A percentile compares a stretch with the other conserved stretches of the same genome.
Evolutionary conservation across 2,329 filamentous ascomycete species (phyloP).

Genomic region (Xylaria sp.): DNA sequence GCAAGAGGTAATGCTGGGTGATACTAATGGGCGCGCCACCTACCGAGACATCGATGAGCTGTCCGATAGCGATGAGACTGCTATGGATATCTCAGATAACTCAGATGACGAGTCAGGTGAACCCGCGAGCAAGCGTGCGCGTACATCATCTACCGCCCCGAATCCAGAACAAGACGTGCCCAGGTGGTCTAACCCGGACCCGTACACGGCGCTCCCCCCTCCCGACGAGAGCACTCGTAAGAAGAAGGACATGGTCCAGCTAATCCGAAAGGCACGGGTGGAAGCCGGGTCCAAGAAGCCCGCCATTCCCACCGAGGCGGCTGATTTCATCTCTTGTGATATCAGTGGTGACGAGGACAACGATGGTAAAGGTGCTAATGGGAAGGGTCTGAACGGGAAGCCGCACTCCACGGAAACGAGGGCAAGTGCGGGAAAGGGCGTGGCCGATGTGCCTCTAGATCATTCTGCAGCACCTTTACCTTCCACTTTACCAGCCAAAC

Average conservation of each 20-base stretch:
- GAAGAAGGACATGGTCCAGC: slow-evolving; percentile 83
- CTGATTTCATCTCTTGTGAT: slow-evolving; percentile 90
- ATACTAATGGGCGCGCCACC: slow-evolving; percentile 49
- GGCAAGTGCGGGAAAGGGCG: slow-evolving; percentile 25
- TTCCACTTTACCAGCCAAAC: slow-evolving; percentile 18
- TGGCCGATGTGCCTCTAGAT: slow-evolving; percentile 41
- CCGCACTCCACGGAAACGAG: background rate
- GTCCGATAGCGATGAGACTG: slow-evolving; percentile 65
- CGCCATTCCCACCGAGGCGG: slow-evolving; percentile 59
- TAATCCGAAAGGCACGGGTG: slow-evolving; percentile 87
- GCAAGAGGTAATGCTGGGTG: slow-evolving; percentile 51
- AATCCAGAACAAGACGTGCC: slow-evolving; percentile 55
- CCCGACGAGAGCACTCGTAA: slow-evolving; percentile 73
- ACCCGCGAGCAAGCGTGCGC: slow-evolving; percentile 49
- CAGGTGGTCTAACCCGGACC: slow-evolving; percentile 95
- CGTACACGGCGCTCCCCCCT: slow-evolving; percentile 85
- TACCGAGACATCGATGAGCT: slow-evolving; percentile 60
- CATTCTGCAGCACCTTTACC: slow-evolving; percentile 29
- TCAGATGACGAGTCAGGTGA: slow-evolving; percentile 46
- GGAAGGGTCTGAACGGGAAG: background rate
- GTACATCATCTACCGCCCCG: slow-evolving; percentile 35
- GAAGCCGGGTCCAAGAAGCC: slow-evolving; percentile 53
- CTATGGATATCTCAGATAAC: slow-evolving; percentile 64
- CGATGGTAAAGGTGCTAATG: slow-evolving; percentile 4
- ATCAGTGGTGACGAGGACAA: slow-evolving; percentile 60